Evolutionary conservation across 345 rosid species (phyloP), one percentile per base, ranked within the genome.

Genomic region (Hibiscus trionum): DNA sequence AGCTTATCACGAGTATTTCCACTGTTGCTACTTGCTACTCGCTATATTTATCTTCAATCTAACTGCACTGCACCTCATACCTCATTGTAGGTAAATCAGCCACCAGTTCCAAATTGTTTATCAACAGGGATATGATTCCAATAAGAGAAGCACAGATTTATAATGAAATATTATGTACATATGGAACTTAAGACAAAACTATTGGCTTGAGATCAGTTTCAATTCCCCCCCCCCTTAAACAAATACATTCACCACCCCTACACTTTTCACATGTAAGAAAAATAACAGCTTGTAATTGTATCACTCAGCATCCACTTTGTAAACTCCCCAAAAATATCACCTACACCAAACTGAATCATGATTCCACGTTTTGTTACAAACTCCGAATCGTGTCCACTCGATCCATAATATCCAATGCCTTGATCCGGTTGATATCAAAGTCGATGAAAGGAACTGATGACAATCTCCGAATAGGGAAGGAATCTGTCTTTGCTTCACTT

Each of bases 321-420:
- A 46, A 39, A 56, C 66, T 61, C 63, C 7, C 21, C 42, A 44
- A 26, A 70, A 70, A 64, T 42, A 29, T 15, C 3, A 21, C 53
- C 62, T 4, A 26, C 27, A 17, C 17, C 39, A 56, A 44, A 64
- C 69, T 35, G 26, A 55, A 66, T 29, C 56, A 19, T 44, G 12
- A 29, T 60, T 71, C 3, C 16, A 50, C 50, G 17, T 58, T 11
- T 12, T 39, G 50, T 77, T 79, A 86, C 71, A 86, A 75, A 76
- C 89, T 78, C 71, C 88, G 68, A 61, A 90, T 85, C 4, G 84
- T 90, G 85, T 93, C 96, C 68, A 93, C 93, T 1, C 96, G 93
- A 76, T 93, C 96, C 4, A 93, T 93, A 66, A 88, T 89, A 71
- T 93, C 97, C 72, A 94, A 79, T 11, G 95, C 96, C 77, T 90